A percentile compares a stretch with the other conserved stretches of the same genome.
phyloP scores from a whole-genome alignment of 169 alveolate species.

The Plasmodium reichenowi region DNA sequence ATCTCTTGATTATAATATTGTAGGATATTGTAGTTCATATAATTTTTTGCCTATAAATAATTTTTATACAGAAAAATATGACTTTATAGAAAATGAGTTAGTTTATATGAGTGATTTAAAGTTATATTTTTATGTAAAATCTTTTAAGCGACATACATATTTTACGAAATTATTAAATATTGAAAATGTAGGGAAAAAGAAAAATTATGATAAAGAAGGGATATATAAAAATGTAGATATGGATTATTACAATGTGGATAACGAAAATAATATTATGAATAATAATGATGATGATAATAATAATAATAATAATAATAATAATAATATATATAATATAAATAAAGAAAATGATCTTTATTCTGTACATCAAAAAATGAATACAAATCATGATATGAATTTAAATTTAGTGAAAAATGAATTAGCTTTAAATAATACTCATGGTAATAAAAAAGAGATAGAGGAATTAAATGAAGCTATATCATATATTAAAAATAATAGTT shows the following conservation, averaged over 20 bases:
- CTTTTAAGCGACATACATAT: conserved; percentile 63
- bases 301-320: background rate
- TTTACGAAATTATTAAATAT: conserved; percentile 31
- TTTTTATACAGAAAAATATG: conserved; percentile 73
- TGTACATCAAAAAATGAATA: background rate
- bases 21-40: conserved; percentile 71
- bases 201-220: background rate
- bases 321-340: background rate
- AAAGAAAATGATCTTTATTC: background rate
- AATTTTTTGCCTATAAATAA: conserved; percentile 63
- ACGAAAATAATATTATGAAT: background rate
- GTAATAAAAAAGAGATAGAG: background rate
- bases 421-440: background rate
- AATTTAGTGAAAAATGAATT: too few species aligned
- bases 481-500: background rate
- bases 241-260: background rate
- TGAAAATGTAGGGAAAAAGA: conserved; percentile 6
- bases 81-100: conserved; percentile 59
- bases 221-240: background rate
- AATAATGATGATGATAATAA: background rate
- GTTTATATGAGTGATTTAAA: conserved; percentile 57
- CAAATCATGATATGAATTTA: too few species aligned
- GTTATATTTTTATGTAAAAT: conserved; percentile 44
- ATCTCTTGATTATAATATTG: conserved; percentile 16
- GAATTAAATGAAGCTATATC: background rate